A percentile compares a stretch with the other conserved stretches of the same genome.
phyloP scores from a whole-genome alignment of 495 filamentous ascomycete species.

The Letharia lupina region DNA sequence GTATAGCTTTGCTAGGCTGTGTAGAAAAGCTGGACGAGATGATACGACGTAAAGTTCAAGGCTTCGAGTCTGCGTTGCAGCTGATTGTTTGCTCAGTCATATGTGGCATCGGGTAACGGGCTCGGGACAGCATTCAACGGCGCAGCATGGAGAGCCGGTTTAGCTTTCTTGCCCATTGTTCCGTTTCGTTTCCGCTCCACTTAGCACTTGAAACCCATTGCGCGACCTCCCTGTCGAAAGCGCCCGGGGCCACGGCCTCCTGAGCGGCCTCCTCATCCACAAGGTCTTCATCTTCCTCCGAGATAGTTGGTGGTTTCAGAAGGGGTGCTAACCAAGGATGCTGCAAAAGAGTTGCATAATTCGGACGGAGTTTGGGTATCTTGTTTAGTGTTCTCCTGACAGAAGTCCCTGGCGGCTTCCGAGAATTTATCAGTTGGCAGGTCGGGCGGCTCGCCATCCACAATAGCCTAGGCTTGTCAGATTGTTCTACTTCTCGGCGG shows the following conservation, averaged over 20 bases:
- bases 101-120: conserved; percentile 4
- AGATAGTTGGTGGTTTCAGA: conserved; percentile 73
- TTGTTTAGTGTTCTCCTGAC: conserved; percentile 88
- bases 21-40: background rate
- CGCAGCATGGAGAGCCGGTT: conserved; percentile 72
- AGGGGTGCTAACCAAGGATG: conserved; percentile 82
- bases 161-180: conserved; percentile 37
- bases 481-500: conserved; percentile 4
- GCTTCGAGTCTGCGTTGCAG: background rate
- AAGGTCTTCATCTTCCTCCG: conserved; percentile 58
- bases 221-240: conserved; percentile 69
- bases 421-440: conserved; percentile 73
- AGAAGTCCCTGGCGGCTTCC: conserved; percentile 72
- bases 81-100: background rate
- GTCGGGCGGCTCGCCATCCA: conserved; percentile 86
- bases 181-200: conserved; percentile 52
- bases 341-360: conserved; percentile 77
- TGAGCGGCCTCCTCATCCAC: conserved; percentile 34
- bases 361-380: conserved; percentile 78
- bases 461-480: conserved; percentile 67
- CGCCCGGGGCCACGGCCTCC: conserved; percentile 37
- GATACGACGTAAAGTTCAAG: background rate
- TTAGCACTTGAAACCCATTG: conserved; percentile 72
- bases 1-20: background rate
- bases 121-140: conserved; percentile 39